A percentile compares a stretch with the other conserved stretches of the same genome.
Evolutionary conservation across 306 rosid genomes (phyloP).

Genomic region (Vigna reflexopilosa): DNA sequence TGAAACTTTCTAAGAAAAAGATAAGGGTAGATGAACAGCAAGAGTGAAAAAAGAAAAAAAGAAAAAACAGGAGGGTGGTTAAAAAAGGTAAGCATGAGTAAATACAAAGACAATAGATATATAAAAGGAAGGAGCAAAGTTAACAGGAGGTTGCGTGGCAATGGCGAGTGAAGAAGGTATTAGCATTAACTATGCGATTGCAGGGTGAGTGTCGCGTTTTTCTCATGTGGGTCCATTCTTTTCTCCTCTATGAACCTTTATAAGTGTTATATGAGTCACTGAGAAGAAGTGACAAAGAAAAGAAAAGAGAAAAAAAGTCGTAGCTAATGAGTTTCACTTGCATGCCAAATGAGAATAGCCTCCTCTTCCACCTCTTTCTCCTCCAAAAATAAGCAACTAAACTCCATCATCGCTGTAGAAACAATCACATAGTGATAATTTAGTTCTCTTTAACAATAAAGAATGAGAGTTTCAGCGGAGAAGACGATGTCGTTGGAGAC

Average conservation of each 20-base stretch:
- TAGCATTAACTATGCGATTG: not conserved
- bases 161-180: not conserved
- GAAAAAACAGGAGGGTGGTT: not conserved
- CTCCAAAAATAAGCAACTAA: not conserved
- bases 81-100: conserved; percentile 3
- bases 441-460: not conserved
- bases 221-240: conserved; percentile 15
- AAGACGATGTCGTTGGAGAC: conserved; percentile 5
- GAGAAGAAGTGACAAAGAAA: conserved; percentile 41
- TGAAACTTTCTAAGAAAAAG: not conserved
- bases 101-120: not conserved
- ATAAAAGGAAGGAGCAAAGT: conserved; percentile 2
- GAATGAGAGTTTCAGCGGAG: conserved; percentile 48
- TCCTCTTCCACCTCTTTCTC: not conserved
- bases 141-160: conserved; percentile 55
- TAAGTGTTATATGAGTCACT: conserved; percentile 57
- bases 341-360: not conserved
- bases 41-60: conserved; percentile 36
- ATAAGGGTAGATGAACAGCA: conserved; percentile 57
- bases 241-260: conserved; percentile 45
- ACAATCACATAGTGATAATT: not conserved
- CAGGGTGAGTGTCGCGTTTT: conserved; percentile 33
- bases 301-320: conserved; percentile 11
- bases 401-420: not conserved
- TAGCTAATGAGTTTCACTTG: conserved; percentile 19